Percentiles rank a stretch among this genome's conserved stretches.
Conservation (phyloP, 2,329 filamentous ascomycete genomes). For the Talaromyces sp. region DNA sequence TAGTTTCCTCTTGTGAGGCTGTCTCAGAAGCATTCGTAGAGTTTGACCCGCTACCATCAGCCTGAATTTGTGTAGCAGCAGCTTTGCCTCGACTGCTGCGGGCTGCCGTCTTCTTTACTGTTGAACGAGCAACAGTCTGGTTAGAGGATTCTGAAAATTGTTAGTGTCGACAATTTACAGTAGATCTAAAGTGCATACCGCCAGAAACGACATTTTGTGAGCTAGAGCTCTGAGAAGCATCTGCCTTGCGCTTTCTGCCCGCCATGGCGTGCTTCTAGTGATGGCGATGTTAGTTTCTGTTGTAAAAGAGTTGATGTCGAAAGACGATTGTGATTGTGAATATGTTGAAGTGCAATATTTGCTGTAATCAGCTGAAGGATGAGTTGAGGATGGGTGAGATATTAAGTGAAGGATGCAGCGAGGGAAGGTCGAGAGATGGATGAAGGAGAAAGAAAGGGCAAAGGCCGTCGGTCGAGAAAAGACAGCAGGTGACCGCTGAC, state of each 20-base stretch:
- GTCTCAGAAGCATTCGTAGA: not conserved
- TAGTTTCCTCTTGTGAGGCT: not conserved
- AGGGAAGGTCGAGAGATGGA: not conserved
- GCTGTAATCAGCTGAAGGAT: slow-evolving; percentile 4
- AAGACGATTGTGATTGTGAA: not conserved
- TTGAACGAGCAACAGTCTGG: not conserved
- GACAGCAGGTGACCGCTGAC: not conserved
- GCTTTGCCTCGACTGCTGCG: slow-evolving; percentile 8
- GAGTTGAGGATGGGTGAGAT: not conserved
- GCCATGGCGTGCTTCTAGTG: slow-evolving; percentile 34
- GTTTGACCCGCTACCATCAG: slow-evolving; percentile 17
- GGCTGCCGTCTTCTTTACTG: not conserved
- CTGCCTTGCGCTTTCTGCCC: slow-evolving; percentile 37
- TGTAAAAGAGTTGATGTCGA: not conserved
- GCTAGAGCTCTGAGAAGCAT: slow-evolving; percentile 24
- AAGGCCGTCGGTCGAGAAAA: not conserved
- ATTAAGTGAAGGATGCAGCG: slow-evolving; percentile 12
- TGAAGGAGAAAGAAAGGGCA: slow-evolving; percentile 2
- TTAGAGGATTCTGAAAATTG: not conserved
- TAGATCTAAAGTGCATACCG: slow-evolving; percentile 1
- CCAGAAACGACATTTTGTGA: slow-evolving; percentile 4
- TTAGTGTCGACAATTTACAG: not conserved
- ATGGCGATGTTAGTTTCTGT: slow-evolving; percentile 5
- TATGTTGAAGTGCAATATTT: not conserved
- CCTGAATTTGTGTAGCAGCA: not conserved